Base-by-base conservation (phyloP, 805 yeast genomes). In the Candida bentonensis region DNA sequence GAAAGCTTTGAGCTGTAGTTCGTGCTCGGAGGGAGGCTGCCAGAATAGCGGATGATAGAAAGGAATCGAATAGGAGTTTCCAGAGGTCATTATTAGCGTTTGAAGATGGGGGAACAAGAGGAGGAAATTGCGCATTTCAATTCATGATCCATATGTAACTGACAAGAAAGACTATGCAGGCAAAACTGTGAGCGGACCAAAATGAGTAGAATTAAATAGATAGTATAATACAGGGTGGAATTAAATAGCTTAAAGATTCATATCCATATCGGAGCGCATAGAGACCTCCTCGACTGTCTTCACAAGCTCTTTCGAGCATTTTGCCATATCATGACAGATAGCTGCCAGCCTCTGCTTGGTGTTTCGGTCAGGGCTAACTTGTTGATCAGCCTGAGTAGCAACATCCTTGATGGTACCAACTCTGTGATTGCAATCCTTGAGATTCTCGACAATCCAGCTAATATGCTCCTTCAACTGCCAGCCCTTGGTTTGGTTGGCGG, bases 281-380 rank as follows among this genome's bases (percentile, higher is more conserved):
- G 88, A 82, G 21, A 95, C 95, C 59, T 88, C 96, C 60, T 89
- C 96, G 3, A 89, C 96, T 1, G 95, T 84, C 65, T 88, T 88
- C 20, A 89, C 97, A 57, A 89, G 72, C 62, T 89, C 97, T 61
- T 88, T 89, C 3, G 96, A 89, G 61, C 94, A 82, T 63, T 89
- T 87, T 21, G 96, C 96, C 64, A 89, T 84, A 60, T 89, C 97
- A 65, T 87, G 89, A 23, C 95, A 89, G 52, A 88, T 82, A 2
- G 96, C 96, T 0, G 97, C 97, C 51, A 89, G 74, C 56, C 96
- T 75, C 63, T 89, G 96, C 63, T 85, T 85, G 60, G 83, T 82
- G 2, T 45, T 42, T 4, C 55, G 52, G 58, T 86, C 94, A 2
- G 96, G 96, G 57, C 73, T 78, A 17, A 65, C 63, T 22, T 59